These are phyloP conservation scores for Monilinia vaccinii-corymbosi DNA, from an alignment of 2,329 filamentous ascomycete species.

Conservation along the genomic window DNA sequence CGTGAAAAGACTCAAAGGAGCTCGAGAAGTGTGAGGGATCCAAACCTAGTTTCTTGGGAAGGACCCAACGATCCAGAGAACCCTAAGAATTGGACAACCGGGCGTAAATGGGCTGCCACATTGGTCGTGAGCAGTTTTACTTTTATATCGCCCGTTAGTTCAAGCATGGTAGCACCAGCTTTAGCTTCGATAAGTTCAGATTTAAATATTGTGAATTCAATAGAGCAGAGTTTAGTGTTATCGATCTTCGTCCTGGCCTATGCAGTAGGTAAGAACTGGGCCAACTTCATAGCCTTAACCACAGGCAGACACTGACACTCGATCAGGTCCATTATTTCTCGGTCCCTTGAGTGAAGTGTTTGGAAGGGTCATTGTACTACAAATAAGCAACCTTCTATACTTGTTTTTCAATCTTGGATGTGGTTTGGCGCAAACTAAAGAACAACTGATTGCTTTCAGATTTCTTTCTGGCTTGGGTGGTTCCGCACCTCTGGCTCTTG, in stretches of 20 bases:
- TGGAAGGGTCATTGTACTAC: constrained; percentile 36
- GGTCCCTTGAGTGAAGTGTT: constrained; percentile 49
- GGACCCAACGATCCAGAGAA: constrained; percentile 22
- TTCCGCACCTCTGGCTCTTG: constrained; percentile 37
- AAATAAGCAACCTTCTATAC: constrained; percentile 41
- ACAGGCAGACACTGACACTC: constrained; percentile 13
- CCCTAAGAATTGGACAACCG: constrained; percentile 24
- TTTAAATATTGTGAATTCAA: constrained; percentile 39
- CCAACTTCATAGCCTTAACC: background rate
- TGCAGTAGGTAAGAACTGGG: background rate
- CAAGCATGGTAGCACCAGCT: constrained; percentile 44
- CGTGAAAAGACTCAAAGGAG: constrained; percentile 14
- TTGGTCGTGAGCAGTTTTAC: constrained; percentile 35
- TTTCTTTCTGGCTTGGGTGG: constrained; percentile 42
- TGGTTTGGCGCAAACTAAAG: constrained; percentile 37
- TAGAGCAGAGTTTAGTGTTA: constrained; percentile 38
- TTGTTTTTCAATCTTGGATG: constrained; percentile 45
- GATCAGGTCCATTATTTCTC: constrained; percentile 44
- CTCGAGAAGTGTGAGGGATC: constrained; percentile 18
- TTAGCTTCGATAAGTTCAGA: constrained; percentile 44
- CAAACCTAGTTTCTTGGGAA: constrained; percentile 24
- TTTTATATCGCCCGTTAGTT: constrained; percentile 43
- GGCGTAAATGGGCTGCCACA: constrained; percentile 40
- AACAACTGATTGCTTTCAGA: constrained; percentile 36
- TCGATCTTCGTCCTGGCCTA: constrained; percentile 39